These are phyloP conservation scores for Exophiala sp. DNA, from an alignment of 2,329 filamentous ascomycete species.

Conservation along the genomic window DNA sequence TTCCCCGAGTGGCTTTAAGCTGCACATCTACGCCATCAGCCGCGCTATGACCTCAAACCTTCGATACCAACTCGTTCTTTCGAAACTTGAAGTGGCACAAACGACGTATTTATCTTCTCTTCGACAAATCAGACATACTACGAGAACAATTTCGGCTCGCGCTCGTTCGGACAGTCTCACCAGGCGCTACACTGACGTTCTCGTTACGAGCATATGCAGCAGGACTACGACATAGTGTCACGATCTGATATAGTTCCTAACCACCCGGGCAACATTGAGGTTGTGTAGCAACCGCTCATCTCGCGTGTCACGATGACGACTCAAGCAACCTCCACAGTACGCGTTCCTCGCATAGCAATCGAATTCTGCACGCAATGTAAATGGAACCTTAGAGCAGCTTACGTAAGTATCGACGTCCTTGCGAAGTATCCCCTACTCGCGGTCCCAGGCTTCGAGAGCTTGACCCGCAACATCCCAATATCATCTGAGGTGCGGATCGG, in stretches of 20 bases:
- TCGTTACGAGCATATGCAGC: no score
- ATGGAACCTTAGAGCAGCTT: conserved; percentile 84
- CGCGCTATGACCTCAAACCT: background rate
- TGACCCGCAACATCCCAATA: no score
- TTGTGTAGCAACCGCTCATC: background rate
- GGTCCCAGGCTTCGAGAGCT: no score
- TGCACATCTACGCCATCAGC: background rate
- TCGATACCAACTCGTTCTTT: no score
- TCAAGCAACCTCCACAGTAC: conserved; percentile 21
- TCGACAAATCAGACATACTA: no score
- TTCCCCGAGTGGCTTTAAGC: background rate
- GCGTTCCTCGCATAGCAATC: conserved; percentile 75
- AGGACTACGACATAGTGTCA: background rate
- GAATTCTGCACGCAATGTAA: conserved; percentile 91
- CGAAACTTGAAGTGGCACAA: no score
- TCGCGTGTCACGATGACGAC: conserved; percentile 3
- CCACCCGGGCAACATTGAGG: background rate
- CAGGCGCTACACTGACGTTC: no score
- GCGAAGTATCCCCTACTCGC: background rate
- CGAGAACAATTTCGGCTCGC: no score
- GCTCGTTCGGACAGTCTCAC: no score
- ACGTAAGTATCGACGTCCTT: conserved; percentile 55
- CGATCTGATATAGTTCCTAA: background rate
- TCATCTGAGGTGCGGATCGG: no score
- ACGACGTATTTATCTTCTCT: no score